These are phyloP conservation scores for Chaetomium cochliodes DNA, from an alignment of 495 filamentous ascomycete species.

Conservation along the genomic window DNA sequence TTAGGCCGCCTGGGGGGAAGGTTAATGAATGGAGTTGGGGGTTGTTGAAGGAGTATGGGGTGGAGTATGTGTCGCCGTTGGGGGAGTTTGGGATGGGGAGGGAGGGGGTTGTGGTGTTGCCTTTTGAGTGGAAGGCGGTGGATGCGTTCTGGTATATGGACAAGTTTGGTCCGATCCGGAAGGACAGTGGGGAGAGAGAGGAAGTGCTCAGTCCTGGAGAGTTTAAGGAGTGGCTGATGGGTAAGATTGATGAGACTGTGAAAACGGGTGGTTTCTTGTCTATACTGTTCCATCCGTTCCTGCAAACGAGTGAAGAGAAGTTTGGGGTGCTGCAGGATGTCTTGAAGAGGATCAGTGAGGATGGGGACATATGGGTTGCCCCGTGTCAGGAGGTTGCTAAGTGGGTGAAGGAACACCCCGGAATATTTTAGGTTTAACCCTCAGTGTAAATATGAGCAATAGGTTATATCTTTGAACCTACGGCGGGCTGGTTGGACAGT, in stretches of 20 bases:
- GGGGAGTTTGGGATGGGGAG: constrained; percentile 26
- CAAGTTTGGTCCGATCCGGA: constrained; percentile 30
- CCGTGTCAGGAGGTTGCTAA: constrained; percentile 32
- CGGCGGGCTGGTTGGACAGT: too few species aligned
- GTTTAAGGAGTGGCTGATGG: constrained; percentile 28
- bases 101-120: constrained; percentile 33
- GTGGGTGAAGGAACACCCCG: constrained; percentile 27
- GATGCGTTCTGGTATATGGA: constrained; percentile 44
- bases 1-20: constrained; percentile 36
- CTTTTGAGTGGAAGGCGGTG: constrained; percentile 38
- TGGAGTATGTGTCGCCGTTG: constrained; percentile 34
- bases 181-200: constrained; percentile 22
- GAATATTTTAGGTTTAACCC: not conserved
- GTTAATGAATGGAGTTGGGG: constrained; percentile 32
- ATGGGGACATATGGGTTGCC: constrained; percentile 32
- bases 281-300: constrained; percentile 38
- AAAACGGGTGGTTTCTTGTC: constrained; percentile 29
- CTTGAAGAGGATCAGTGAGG: constrained; percentile 22
- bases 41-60: constrained; percentile 23
- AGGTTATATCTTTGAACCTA: not conserved
- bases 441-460: too few species aligned
- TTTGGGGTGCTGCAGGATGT: constrained; percentile 31
- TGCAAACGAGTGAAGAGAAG: constrained; percentile 32
- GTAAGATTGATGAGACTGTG: constrained; percentile 29
- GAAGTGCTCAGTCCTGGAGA: constrained; percentile 21